Evolutionary conservation across 257 asterid genomes (phyloP), one percentile per base, ranked within the genome.

Genomic region (Vinca minor): DNA sequence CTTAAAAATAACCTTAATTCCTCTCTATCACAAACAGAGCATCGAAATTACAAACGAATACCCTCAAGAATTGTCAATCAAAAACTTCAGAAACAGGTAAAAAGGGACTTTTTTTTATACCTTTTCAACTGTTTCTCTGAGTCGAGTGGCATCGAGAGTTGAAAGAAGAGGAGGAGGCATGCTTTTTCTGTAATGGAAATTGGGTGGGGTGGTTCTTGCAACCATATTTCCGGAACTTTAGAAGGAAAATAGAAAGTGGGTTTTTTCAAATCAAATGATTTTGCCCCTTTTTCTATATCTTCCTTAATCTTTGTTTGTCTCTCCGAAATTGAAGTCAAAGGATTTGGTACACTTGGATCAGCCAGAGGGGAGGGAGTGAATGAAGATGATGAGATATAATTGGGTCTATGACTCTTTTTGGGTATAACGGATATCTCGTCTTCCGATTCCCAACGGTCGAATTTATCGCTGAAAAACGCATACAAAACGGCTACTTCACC

Each of bases 151-250:
- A 57, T 84, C 80, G 52, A 87, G 84, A n/a, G 42, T n/a, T n/a
- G n/a, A n/a, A n/a, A n/a, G n/a, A n/a, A n/a, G 61, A 1, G 68
- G 34, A 18, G 69, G 66, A 59, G 44, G 67, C 66, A 34, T 77
- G 76, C 68, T 73, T 64, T 65, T 80, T 68, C 73, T 71, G 36
- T 35, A 12, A 55, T 59, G 89, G 70, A 58, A 76, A 76, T 81
- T 78, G 21, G 91, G 86, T 67, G 98, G 95, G 76, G n/a, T n/a
- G n/a, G 70, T 82, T 84, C 95, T 84, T 14, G 98, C 96, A 39
- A 89, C 97, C 98, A 92, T 92, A 74, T 69, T 71, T 65, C 21
- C 14, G 34, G 47, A 29, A 58, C 52, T 4, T 21, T 39, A 59
- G 14, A 64, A 26, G 11, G 13, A 52, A n/a, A 46, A 20, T n/a